Evolutionary conservation across 208 protist genomes (phyloP).

Genomic region (Zelonia costaricensis): DNA sequence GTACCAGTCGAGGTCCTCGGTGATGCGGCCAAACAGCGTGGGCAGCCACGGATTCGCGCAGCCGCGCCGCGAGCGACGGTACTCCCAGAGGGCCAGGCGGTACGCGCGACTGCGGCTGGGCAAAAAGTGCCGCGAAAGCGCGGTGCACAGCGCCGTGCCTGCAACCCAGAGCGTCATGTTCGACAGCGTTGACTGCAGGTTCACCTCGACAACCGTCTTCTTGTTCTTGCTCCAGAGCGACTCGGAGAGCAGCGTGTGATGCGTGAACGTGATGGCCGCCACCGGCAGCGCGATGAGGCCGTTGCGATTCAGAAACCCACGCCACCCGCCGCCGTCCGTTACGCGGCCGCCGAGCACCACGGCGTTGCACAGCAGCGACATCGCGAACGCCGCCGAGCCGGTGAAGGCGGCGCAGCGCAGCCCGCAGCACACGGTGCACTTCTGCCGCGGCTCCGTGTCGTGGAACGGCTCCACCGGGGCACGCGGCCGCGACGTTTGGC

Average conservation of each 20-base stretch:
- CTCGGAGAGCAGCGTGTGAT: slow-evolving; percentile 81
- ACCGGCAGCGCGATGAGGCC: slow-evolving; percentile 66
- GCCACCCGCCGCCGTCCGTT: slow-evolving; percentile 47
- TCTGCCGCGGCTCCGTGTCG: slow-evolving; percentile 57
- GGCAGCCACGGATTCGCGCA: slow-evolving; percentile 70
- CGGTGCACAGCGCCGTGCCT: slow-evolving; percentile 46
- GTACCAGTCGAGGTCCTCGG: slow-evolving; percentile 82
- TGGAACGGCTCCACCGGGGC: slow-evolving; percentile 43
- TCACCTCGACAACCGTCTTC: slow-evolving; percentile 70
- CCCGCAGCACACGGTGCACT: slow-evolving; percentile 82
- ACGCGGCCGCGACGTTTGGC: slow-evolving; percentile 57
- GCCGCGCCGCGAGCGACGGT: slow-evolving; percentile 54
- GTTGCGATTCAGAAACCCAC: slow-evolving; percentile 68
- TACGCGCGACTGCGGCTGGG: slow-evolving; percentile 54
- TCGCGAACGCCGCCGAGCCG: slow-evolving; percentile 35
- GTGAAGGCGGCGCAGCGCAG: slow-evolving; percentile 42
- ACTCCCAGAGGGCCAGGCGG: slow-evolving; percentile 80
- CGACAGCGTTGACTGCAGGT: slow-evolving; percentile 59
- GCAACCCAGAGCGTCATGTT: slow-evolving; percentile 62
- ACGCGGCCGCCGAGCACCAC: slow-evolving; percentile 46
- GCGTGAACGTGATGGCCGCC: slow-evolving; percentile 75
- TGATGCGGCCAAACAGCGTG: slow-evolving; percentile 63
- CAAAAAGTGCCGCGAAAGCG: slow-evolving; percentile 45
- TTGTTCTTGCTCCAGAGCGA: slow-evolving; percentile 85
- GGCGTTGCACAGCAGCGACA: slow-evolving; percentile 71